Conservation (phyloP, 2,329 filamentous ascomycete species). For the Sporothrix curviconia region DNA sequence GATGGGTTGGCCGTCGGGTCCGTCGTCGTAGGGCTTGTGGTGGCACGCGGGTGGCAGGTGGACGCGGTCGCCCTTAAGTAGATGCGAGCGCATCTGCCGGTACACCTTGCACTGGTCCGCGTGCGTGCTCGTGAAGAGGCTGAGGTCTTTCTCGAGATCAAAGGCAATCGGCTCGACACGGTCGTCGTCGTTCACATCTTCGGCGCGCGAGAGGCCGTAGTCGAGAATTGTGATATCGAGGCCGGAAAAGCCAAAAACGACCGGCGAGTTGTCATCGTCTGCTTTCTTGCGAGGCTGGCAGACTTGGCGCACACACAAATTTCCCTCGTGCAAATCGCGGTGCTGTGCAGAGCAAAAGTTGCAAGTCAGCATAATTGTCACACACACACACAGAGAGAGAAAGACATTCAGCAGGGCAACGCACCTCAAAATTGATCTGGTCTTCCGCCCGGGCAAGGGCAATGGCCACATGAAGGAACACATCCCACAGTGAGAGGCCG, state of each 20-base stretch:
- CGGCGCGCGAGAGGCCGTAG: slow-evolving; percentile 56
- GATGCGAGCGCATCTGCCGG: slow-evolving; percentile 54
- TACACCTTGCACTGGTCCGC: slow-evolving; percentile 56
- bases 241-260: slow-evolving; percentile 52
- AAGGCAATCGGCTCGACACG: slow-evolving; percentile 39
- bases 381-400: no score
- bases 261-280: slow-evolving; percentile 25
- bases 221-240: slow-evolving; percentile 59
- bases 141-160: slow-evolving; percentile 54
- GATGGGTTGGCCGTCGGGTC: slow-evolving; percentile 40
- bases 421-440: slow-evolving; percentile 53
- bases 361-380: no score
- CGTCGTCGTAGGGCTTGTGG: slow-evolving; percentile 39
- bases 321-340: slow-evolving; percentile 59
- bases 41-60: slow-evolving; percentile 44
- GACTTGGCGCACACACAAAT: slow-evolving; percentile 50
- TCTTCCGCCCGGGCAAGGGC: slow-evolving; percentile 55
- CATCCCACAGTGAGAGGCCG: slow-evolving; percentile 53
- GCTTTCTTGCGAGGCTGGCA: slow-evolving; percentile 28
- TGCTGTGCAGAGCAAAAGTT: no score
- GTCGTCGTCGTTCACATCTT: slow-evolving; percentile 28
- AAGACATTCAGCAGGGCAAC: no score
- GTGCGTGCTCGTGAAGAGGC: slow-evolving; percentile 54
- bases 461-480: slow-evolving; percentile 54
- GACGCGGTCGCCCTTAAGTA: slow-evolving; percentile 44